Base-by-base conservation (phyloP, 371 early-diverging fungal species). In the Sporodiniella umbellata region DNA sequence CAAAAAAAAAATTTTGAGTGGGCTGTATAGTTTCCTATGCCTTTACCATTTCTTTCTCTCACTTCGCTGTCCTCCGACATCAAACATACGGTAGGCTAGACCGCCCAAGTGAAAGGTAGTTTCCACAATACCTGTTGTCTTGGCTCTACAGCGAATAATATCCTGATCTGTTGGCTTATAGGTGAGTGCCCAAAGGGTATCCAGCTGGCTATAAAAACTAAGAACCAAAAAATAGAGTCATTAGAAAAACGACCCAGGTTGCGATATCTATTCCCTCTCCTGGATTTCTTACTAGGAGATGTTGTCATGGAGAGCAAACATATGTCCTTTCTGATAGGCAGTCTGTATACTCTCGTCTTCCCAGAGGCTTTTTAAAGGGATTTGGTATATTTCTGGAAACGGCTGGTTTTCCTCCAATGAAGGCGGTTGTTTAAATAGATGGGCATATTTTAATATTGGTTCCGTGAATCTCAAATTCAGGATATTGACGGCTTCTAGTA, bases 21-120 rank as follows among this genome's bases (percentile, higher is more conserved):
- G 8, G 5, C 33, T 17, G 10, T 15, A 4, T 10, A 26, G n/a
- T 33, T 50, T 19, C 22, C 17, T 21, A 44, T 30, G 8, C 14
- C 18, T 11, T 23, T 56, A 61, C 75, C 98, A 96, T 74, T 94
- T 95, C 60, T 93, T 95, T 54, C 98, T 79, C 60, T 93, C 93
- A 25, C 87, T 85, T 24, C 92, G 75, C 72, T 95, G 96, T 12
- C 96, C 96, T 15, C 96, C 96, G 22, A 96, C 95, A 68, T 96
- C 96, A 64, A 94, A 84, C 93, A 96, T 91, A 18, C 72, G 54
- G 58, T 91, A 92, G 0, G 88, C 90, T 38, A 94, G 66, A 28
- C 85, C 75, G 8, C 91, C 92, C 12, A 94, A 68, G 43, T 85
- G 75, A 77, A 96, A 96, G 0, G 78, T 70, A 2, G 90, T 91